Evolutionary conservation across 106 monocot genomes (phyloP).

Genomic region (Acorus gramineus): DNA sequence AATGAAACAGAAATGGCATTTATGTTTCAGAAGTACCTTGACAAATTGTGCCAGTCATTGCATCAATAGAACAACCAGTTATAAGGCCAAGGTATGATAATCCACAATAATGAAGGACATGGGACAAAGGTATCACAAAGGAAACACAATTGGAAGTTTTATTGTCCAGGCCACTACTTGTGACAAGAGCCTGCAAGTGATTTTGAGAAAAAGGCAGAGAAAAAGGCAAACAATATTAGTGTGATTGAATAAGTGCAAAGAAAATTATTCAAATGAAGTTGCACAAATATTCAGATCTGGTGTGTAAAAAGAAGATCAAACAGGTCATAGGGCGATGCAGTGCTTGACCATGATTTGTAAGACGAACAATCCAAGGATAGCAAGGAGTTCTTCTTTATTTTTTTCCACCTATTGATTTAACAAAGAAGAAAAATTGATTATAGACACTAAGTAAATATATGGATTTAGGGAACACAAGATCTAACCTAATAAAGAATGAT

Average conservation of each 20-base stretch:
- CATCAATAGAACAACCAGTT: conserved; percentile 43
- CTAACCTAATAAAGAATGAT: conserved; percentile 4
- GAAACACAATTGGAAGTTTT: conserved; percentile 23
- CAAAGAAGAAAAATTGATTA: neutral
- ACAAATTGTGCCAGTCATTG: conserved; percentile 12
- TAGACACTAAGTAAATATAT: neutral
- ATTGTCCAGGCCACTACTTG: conserved; percentile 28
- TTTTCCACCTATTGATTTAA: conserved; percentile 28
- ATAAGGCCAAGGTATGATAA: conserved; percentile 72
- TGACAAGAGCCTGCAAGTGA: conserved; percentile 64
- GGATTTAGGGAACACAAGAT: neutral
- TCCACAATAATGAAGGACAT: conserved; percentile 57
- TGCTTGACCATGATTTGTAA: conserved; percentile 67
- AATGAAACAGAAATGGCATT: conserved; percentile 7
- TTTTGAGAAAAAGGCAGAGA: conserved; percentile 1
- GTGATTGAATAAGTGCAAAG: neutral
- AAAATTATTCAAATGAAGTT: neutral
- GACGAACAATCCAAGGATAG: conserved; percentile 72
- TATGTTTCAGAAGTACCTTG: conserved; percentile 26
- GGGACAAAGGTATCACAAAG: conserved; percentile 32
- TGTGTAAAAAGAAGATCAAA: neutral
- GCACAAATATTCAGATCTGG: neutral
- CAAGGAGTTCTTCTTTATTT: conserved; percentile 51
- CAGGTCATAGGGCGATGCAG: neutral
- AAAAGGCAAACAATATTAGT: conserved; percentile 1